A percentile compares a stretch with the other conserved stretches of the same genome.
phyloP scores from a whole-genome alignment of 805 yeast genomes.

The Pichia deserticola region DNA sequence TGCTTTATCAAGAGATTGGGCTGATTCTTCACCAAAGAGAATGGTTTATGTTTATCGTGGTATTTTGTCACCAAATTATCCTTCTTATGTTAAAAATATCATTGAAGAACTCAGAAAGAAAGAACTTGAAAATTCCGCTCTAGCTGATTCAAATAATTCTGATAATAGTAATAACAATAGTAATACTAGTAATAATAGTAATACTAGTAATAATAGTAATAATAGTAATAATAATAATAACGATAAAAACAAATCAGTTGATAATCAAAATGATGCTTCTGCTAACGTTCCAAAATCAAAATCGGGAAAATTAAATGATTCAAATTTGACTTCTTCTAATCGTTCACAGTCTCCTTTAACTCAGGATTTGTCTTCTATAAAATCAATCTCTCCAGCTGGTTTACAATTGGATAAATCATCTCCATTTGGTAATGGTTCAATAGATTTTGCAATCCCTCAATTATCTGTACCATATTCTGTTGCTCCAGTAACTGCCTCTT shows the following conservation, averaged over 20 bases:
- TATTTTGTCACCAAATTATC: constrained; percentile 65
- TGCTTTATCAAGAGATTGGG: constrained; percentile 83
- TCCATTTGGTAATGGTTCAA: constrained; percentile 25
- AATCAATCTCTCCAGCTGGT: constrained; percentile 24
- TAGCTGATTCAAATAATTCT: too few species aligned
- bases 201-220: too few species aligned
- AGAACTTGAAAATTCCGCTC: constrained; percentile 12
- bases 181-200: too few species aligned
- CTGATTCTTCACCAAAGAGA: constrained; percentile 81
- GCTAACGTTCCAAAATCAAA: constrained; percentile 1
- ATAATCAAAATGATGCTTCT: constrained; percentile 3
- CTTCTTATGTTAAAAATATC: constrained; percentile 59
- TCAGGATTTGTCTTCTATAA: constrained; percentile 7
- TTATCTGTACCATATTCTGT: constrained; percentile 60
- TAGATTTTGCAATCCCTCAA: constrained; percentile 29
- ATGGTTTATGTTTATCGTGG: constrained; percentile 87
- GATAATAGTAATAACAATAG: too few species aligned
- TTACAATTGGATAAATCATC: constrained; percentile 21
- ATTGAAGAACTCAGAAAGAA: constrained; percentile 43
- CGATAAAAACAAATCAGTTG: constrained; percentile 1
- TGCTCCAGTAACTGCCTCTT: constrained; percentile 72
- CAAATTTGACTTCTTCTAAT: constrained; percentile 5
- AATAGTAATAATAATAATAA: too few species aligned
- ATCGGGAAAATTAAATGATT: constrained; percentile 1
- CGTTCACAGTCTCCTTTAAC: constrained; percentile 3